A percentile compares a stretch with the other conserved stretches of the same genome.
Evolutionary conservation across 768 basidiomycete species (phyloP).

Genomic region (Cantharellus anzutake): DNA sequence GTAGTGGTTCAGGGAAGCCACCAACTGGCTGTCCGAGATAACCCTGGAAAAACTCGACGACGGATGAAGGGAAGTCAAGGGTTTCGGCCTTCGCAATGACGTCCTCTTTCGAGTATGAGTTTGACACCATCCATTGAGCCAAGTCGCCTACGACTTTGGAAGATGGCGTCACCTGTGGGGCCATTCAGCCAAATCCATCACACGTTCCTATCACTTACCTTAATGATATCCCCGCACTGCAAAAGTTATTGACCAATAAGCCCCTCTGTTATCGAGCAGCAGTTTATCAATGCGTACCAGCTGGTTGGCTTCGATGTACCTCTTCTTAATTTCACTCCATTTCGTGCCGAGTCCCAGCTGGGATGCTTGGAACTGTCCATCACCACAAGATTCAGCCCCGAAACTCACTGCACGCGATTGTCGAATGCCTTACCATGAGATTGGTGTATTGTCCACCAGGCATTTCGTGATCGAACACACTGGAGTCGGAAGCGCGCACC

Average conservation of each 20-base stretch:
- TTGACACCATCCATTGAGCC: conserved; percentile 98
- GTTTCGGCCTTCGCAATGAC: conserved; percentile 71
- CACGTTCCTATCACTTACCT: conserved; percentile 24
- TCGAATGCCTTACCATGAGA: conserved; percentile 50
- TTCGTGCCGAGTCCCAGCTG: conserved; percentile 94
- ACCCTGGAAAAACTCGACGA: conserved; percentile 98
- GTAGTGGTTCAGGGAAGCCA: conserved; percentile 95
- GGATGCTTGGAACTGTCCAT: conserved; percentile 79
- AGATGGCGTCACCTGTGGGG: conserved; percentile 71
- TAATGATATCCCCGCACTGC: conserved; percentile 93
- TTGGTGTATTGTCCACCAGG: conserved; percentile 94
- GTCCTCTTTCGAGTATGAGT: conserved; percentile 70
- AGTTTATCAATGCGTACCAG: conserved; percentile 33
- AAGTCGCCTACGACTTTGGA: conserved; percentile 99
- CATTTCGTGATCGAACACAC: conserved; percentile 99
- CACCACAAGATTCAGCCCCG: neutral
- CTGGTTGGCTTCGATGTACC: conserved; percentile 95
- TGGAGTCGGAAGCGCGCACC: conserved; percentile 90
- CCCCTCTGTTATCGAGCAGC: neutral
- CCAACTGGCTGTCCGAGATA: conserved; percentile 96
- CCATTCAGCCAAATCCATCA: neutral
- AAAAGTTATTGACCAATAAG: neutral
- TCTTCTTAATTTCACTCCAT: conserved; percentile 97
- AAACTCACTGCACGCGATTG: neutral
- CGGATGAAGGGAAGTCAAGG: conserved; percentile 94